Percentiles rank a stretch among this genome's conserved stretches.
phyloP scores from a whole-genome alignment of 176 grass and related monocot species.

The Canna indica region DNA sequence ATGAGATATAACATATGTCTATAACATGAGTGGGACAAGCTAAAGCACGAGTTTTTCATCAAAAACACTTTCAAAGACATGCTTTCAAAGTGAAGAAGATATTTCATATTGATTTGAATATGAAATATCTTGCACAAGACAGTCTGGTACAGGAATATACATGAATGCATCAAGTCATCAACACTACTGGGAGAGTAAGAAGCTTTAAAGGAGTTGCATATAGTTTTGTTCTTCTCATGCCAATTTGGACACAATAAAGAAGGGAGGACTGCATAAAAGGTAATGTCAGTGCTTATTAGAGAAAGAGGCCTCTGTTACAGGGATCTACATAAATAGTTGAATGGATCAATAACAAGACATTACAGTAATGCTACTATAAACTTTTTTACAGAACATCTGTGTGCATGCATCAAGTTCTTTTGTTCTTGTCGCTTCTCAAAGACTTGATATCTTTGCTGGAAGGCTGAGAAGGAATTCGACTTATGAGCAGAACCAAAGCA shows the following conservation, averaged over 20 bases:
- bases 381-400: neutral
- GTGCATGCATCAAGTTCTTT: constrained; percentile 28
- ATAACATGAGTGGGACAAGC: too few species aligned
- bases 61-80: too few species aligned
- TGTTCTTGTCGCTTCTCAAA: constrained; percentile 39
- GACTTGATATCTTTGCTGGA: constrained; percentile 28
- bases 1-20: too few species aligned
- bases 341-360: neutral
- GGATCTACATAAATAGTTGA: neutral
- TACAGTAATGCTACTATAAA: neutral
- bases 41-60: too few species aligned
- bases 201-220: too few species aligned
- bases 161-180: too few species aligned
- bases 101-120: too few species aligned
- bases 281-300: neutral
- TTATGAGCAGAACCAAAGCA: constrained; percentile 55
- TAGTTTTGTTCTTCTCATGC: neutral
- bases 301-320: neutral
- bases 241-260: neutral
- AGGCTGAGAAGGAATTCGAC: constrained; percentile 41
- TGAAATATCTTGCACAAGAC: too few species aligned
- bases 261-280: neutral
- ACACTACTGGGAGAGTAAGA: too few species aligned
- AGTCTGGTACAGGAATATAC: too few species aligned
- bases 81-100: too few species aligned